Evolutionary conservation across 192 early-diverging fungal species (phyloP), one percentile per base, ranked within the genome.

Genomic region (Helicostylum pulchrum): DNA sequence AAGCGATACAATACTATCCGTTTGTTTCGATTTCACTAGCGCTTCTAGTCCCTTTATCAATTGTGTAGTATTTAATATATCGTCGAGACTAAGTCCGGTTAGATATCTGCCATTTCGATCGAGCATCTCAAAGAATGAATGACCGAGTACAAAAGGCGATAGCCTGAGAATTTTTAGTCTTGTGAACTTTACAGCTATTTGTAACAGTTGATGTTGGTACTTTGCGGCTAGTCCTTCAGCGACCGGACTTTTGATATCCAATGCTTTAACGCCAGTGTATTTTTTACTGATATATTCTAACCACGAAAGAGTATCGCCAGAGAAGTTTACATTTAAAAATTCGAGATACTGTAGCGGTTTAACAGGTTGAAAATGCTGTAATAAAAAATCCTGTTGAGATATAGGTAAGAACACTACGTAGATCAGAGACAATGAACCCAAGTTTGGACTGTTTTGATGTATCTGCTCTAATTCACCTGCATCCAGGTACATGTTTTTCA

Each of bases 241-340:
- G 2, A 26, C 26, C 2, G 26, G 2, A 26, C 26, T 26, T 26
- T 26, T 26, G 26, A 26, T 26, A 26, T 26, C 26, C 26, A 56
- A 19, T 2, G 15, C 17, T 2, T 56, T 34, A 19, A 34, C 54
- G 1, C 32, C 5, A 34, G n/a, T 19, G 7, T 56, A 56, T 39
- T 56, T 56, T 56, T 30, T 7, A n/a, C 30, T 15, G 17, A 56
- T 56, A 39, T 56, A 56, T 2, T 39, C 7, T n/a, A 56, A 10
- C 54, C 54, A 56, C 19, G 15, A 14, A n/a, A 39, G 31, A 1
- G 9, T 8, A 56, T 39, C 31, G 4, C 32, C 32, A 6, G 10
- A 53, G 23, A 56, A 56, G 8, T 34, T 36, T 19, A 26, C 34
- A 39, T 56, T 32, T 3, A 39, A 11, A 8, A 30, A 56, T 11